These are phyloP conservation scores for Epichloe hybrida DNA, from an alignment of 2,329 filamentous ascomycete genomes.

Conservation along the genomic window DNA sequence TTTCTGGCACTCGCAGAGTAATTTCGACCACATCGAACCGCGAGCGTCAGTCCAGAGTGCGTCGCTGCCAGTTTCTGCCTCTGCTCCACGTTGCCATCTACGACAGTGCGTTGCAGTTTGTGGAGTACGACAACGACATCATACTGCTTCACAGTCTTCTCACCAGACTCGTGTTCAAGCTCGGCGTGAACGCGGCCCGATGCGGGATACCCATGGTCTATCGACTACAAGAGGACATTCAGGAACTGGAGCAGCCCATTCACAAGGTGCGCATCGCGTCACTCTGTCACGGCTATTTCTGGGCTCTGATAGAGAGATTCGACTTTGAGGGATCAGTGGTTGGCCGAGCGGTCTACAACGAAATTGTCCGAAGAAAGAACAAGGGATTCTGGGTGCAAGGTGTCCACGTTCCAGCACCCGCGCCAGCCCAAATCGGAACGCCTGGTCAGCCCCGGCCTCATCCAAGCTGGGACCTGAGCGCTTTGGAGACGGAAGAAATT, in stretches of 20 bases:
- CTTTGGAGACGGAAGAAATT: slow-evolving; percentile 49
- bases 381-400: slow-evolving; percentile 69
- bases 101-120: slow-evolving; percentile 65
- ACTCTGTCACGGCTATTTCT: slow-evolving; percentile 81
- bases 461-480: slow-evolving; percentile 33
- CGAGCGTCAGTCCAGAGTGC: slow-evolving; percentile 37
- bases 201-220: slow-evolving; percentile 81
- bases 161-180: slow-evolving; percentile 54
- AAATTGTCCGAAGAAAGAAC: slow-evolving; percentile 60
- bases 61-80: slow-evolving; percentile 61
- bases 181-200: slow-evolving; percentile 71
- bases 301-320: slow-evolving; percentile 64
- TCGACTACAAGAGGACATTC: slow-evolving; percentile 73
- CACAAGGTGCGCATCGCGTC: slow-evolving; percentile 71
- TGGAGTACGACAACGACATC: slow-evolving; percentile 61
- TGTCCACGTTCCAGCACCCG: slow-evolving; percentile 55
- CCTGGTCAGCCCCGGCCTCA: slow-evolving; percentile 32
- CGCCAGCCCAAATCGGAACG: slow-evolving; percentile 46
- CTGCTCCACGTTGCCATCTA: slow-evolving; percentile 80
- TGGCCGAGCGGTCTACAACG: slow-evolving; percentile 58
- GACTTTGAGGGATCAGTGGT: slow-evolving; percentile 57
- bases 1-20: slow-evolving; percentile 42
- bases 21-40: slow-evolving; percentile 53
- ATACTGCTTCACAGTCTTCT: slow-evolving; percentile 66
- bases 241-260: slow-evolving; percentile 47